Base-by-base conservation (phyloP, 768 basidiomycete species). In the Mrakia blollopis region DNA sequence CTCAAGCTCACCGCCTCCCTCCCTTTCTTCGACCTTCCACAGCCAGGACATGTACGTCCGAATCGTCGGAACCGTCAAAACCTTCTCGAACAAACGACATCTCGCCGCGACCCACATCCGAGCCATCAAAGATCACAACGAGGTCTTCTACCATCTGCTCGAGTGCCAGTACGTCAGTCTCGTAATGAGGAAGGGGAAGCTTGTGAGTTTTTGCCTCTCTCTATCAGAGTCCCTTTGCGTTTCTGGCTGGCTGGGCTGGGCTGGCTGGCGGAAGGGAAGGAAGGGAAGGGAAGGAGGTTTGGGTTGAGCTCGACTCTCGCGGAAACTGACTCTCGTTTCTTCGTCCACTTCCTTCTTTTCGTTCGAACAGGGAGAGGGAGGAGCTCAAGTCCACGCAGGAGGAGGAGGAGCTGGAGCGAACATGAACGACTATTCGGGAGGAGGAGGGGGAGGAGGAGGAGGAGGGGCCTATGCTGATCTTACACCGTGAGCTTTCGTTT, bases 1-100 rank as follows among this genome's bases (percentile, higher is more conserved):
- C 28, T 13, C 39, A 10, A 68, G 65, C 71, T 60, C 28, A 72
- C 28, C 35, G n/a, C n/a, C 10, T 54, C n/a, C 4, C 21, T 41
- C 21, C 16, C 41, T 14, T 47, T 25, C 92, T 3, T 91, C 92
- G 16, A 4, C 47, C 3, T 57, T 57, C 25, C 52, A 78, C 30
- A 95, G 93, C 72, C 90, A 91, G 82, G 87, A 89, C n/a, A 86
- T 85, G 60, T 93, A 91, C 82, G 90, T 94, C 52, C 89, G 92
- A 23, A 88, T 95, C 63, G 88, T 91, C 41, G 96, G 96, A 16
- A 85, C 86, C 18, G 84, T 98, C 78, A 96, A 96, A 83, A 87
- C 86, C 18, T 97, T 96, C 82, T 88, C 89, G 52, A 88, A 87
- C 81, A 94, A 91, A 83, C 86, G 89, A 82, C 92, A 93, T 83